phyloP scores from a whole-genome alignment of 164 flowering plant genomes.

The Umbilicus rupestris region DNA sequence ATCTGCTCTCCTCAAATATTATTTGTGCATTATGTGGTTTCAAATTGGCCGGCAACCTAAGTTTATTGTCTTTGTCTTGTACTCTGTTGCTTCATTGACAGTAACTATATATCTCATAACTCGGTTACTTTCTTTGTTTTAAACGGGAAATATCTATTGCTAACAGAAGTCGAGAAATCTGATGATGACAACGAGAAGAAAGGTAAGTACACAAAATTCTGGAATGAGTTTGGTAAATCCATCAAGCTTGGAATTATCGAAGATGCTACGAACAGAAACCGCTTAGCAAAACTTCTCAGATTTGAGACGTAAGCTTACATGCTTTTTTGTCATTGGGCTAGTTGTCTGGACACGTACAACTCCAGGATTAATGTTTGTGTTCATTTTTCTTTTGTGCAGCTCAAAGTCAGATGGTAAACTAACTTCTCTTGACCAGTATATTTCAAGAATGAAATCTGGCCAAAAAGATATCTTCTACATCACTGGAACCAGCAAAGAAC shows the following conservation, averaged over 20 bases:
- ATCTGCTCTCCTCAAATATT: background rate
- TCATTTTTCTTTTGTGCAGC: constrained; percentile 28
- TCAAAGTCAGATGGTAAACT: constrained; percentile 81
- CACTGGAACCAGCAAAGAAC: constrained; percentile 90
- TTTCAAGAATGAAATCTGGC: constrained; percentile 87
- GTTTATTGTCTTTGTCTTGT: too few relatives aligned
- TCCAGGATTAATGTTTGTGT: constrained; percentile 4
- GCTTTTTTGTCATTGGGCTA: background rate
- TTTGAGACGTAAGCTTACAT: constrained; percentile 59
- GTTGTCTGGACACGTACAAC: background rate
- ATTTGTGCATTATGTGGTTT: background rate
- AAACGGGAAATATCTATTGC: background rate
- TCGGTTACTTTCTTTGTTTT: background rate
- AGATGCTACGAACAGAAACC: constrained; percentile 90
- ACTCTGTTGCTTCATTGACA: too few relatives aligned
- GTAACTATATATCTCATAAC: background rate
- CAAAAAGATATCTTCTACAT: constrained; percentile 96
- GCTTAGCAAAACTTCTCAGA: constrained; percentile 92
- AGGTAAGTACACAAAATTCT: constrained; percentile 83
- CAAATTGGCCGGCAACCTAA: background rate
- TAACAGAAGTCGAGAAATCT: constrained; percentile 52
- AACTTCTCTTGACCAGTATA: constrained; percentile 85
- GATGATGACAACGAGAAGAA: constrained; percentile 69
- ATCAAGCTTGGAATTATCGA: constrained; percentile 93
- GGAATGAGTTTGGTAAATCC: constrained; percentile 98